Percentiles rank a stretch among this genome's conserved stretches.
These are phyloP conservation scores for Hygrophorus pudorinus DNA, from an alignment of 768 basidiomycete genomes.

Conservation along the genomic window DNA sequence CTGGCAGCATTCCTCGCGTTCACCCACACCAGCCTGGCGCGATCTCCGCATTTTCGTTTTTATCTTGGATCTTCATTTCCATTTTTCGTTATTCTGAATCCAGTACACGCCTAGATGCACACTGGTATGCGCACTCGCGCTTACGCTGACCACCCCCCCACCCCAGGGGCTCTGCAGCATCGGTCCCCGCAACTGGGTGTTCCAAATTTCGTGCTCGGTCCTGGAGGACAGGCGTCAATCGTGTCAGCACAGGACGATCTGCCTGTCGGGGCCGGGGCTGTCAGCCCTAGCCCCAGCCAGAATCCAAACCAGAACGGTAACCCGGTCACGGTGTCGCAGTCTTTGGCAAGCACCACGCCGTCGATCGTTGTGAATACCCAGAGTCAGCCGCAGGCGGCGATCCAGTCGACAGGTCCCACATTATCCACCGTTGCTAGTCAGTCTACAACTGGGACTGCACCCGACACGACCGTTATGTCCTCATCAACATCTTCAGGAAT, in stretches of 20 bases:
- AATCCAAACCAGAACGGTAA: neutral
- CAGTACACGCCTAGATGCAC: no score
- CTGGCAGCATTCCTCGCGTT: no score
- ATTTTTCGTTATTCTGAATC: neutral
- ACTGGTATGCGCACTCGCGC: no score
- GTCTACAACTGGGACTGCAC: neutral
- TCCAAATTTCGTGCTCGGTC: conserved; percentile 3
- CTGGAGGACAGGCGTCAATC: conserved; percentile 5
- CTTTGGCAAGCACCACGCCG: neutral
- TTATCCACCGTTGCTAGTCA: neutral
- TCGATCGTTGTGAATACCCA: neutral
- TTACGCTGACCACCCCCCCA: no score
- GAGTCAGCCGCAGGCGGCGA: neutral
- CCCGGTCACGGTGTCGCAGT: neutral
- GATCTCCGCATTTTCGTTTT: no score
- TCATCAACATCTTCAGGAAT: neutral
- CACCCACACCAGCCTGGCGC: no score
- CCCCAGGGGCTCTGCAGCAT: no score
- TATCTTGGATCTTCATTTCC: neutral
- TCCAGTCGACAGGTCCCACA: neutral
- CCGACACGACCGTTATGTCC: neutral
- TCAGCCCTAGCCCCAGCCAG: neutral
- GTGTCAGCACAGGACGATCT: neutral
- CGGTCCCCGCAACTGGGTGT: neutral
- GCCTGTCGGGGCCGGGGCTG: neutral